Base-by-base conservation (phyloP, 345 rosid genomes). In the Trapa bicornis region DNA sequence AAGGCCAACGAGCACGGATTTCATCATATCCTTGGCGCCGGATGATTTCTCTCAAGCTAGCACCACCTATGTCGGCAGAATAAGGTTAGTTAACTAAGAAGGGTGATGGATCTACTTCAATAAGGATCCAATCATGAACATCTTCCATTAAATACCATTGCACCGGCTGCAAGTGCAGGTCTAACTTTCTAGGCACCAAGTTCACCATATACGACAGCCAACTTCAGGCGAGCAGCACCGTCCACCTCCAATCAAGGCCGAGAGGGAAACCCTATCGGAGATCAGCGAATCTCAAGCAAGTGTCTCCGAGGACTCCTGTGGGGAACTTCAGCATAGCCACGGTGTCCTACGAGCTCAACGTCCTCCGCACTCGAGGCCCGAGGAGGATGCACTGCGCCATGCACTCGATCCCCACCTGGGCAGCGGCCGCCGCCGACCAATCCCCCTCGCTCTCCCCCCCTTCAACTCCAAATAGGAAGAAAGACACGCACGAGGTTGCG, bases 101-200 rank as follows among this genome's bases (percentile, higher is more conserved):
- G 29, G 29, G 29, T 22, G 29, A 22, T 22, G 29, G 29, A 22
- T 22, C 32, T 11, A 9, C 36, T 52, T 52, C 2, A 37, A 54
- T 36, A 13, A 22, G 29, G 29, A 22, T 22, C 29, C 29, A 22
- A 41, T 39, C 57, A 73, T 52, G 56, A 16, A 16, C 56, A 50
- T 52, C 41, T 47, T 67, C 65, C 45, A 61, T 36, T 65, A 1
- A 74, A 13, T 38, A 57, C 65, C 32, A 42, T 65, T 22, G 29
- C 0, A 22, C 29, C 29, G 29, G 29, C 29, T 22, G 29, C 29
- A 22, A 22, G 69, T 66, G 68, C 82, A 93, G 97, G 86, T 90
- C 98, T 39, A 93, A 90, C 81, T 90, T 93, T 76, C 76, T 93
- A 17, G 97, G 98, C 48, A 93, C 96, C 50, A 93, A 88, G 71